These are phyloP conservation scores for Didymella segeticola DNA, from an alignment of 2,329 filamentous ascomycete genomes.

Conservation along the genomic window DNA sequence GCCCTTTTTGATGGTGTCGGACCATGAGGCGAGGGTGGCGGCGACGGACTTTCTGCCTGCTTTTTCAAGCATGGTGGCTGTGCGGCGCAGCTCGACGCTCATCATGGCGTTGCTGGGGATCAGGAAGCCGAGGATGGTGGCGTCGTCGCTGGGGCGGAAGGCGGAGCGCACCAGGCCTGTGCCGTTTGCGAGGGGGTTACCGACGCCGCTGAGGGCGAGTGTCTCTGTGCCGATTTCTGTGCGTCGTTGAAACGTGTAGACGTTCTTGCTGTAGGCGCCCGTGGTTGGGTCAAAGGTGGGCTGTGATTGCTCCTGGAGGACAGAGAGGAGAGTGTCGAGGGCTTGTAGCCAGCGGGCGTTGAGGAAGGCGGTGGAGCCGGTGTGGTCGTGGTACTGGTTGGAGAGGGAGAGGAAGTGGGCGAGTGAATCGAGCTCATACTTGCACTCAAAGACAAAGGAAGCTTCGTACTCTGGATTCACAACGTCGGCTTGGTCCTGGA, in stretches of 20 bases:
- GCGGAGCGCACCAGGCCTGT: constrained; percentile 89
- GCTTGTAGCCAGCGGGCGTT: constrained; percentile 80
- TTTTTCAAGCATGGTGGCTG: constrained; percentile 71
- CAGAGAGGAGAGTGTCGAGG: constrained; percentile 73
- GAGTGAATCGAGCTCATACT: constrained; percentile 96
- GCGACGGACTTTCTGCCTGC: constrained; percentile 63
- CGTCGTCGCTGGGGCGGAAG: constrained; percentile 94
- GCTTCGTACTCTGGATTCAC: constrained; percentile 90
- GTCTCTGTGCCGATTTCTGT: constrained; percentile 91
- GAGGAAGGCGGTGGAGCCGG: constrained; percentile 78
- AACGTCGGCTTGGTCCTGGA: constrained; percentile 80
- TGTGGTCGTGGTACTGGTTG: constrained; percentile 86
- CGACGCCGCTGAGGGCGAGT: constrained; percentile 77
- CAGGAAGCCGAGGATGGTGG: constrained; percentile 91
- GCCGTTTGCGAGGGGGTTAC: constrained; percentile 86
- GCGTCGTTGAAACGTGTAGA: constrained; percentile 84
- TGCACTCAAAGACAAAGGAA: constrained; percentile 91
- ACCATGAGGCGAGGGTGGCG: constrained; percentile 60
- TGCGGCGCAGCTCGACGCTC: constrained; percentile 81
- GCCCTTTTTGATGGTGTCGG: constrained; percentile 73
- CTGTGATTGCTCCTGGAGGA: constrained; percentile 78
- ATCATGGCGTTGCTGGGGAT: constrained; percentile 98
- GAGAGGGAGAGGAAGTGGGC: constrained; percentile 86
- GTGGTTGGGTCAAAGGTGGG: constrained; percentile 78
- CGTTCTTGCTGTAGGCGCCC: constrained; percentile 70